Evolutionary conservation across 2,329 filamentous ascomycete species (phyloP).

Genomic region (Claviceps quebecensis): DNA sequence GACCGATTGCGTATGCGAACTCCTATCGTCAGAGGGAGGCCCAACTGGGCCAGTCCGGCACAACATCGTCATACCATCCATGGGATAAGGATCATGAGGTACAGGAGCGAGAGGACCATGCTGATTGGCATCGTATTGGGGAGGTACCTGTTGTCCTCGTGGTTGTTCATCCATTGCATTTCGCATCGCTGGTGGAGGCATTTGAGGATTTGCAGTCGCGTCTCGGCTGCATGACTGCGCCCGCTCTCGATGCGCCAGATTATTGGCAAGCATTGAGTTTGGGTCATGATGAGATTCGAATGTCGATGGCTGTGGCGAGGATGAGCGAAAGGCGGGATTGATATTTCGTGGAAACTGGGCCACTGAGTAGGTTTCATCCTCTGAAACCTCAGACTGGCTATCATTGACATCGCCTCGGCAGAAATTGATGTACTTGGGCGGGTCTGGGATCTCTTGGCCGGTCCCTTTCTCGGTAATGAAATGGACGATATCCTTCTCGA

Average conservation of each 20-base stretch:
- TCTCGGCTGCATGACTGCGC: constrained; percentile 34
- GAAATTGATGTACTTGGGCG: constrained; percentile 98
- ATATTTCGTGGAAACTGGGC: constrained; percentile 92
- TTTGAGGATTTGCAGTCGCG: constrained; percentile 37
- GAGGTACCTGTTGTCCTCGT: constrained; percentile 10
- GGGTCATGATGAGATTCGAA: constrained; percentile 89
- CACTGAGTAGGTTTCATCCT: constrained; percentile 83
- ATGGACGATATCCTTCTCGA: constrained; percentile 79
- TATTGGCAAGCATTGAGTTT: constrained; percentile 55
- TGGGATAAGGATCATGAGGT: constrained; percentile 85
- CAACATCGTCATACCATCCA: constrained; percentile 95
- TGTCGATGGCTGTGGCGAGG: constrained; percentile 85
- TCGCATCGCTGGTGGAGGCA: constrained; percentile 8
- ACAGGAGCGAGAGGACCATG: constrained; percentile 49
- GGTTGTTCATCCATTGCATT: constrained; percentile 10
- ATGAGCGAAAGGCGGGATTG: constrained; percentile 90
- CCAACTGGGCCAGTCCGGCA: constrained; percentile 61
- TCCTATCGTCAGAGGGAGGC: constrained; percentile 45
- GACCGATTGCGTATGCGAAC: constrained; percentile 39
- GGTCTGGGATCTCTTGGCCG: constrained; percentile 92
- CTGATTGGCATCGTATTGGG: constrained; percentile 36
- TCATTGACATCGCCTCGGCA: constrained; percentile 78
- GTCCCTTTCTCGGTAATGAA: constrained; percentile 88
- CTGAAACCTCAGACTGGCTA: constrained; percentile 65
- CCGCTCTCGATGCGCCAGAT: constrained; percentile 47